These are phyloP conservation scores for Zopfia rhizophila DNA, from an alignment of 2,329 filamentous ascomycete species.

Conservation along the genomic window DNA sequence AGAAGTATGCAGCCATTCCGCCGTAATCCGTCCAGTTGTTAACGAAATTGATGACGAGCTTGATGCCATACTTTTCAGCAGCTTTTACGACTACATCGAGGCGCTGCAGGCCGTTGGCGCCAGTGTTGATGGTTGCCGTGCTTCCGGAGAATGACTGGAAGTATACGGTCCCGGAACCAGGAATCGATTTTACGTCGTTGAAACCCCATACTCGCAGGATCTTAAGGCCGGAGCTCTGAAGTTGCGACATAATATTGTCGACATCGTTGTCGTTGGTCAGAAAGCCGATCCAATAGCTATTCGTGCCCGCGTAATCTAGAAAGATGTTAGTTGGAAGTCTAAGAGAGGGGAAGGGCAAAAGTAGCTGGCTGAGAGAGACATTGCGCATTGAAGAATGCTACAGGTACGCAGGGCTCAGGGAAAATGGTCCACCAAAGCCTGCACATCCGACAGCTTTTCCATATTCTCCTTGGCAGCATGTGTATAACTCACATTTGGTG, in stretches of 20 bases:
- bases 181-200: constrained; percentile 64
- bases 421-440: not conserved
- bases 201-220: constrained; percentile 72
- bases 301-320: constrained; percentile 63
- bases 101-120: constrained; percentile 69
- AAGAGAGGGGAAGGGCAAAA: not conserved
- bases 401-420: too few species aligned
- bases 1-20: constrained; percentile 69
- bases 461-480: too few species aligned
- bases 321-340: constrained; percentile 7
- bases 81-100: constrained; percentile 72
- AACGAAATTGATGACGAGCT: constrained; percentile 73
- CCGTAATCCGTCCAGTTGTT: constrained; percentile 78
- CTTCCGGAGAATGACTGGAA: constrained; percentile 65
- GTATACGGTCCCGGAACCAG: constrained; percentile 59
- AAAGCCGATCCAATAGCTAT: constrained; percentile 67
- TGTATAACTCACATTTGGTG: constrained; percentile 40
- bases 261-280: constrained; percentile 65
- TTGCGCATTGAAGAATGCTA: too few species aligned
- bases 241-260: constrained; percentile 59
- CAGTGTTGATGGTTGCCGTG: constrained; percentile 69
- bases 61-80: constrained; percentile 69
- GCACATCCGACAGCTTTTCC: not conserved
- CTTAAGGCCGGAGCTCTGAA: constrained; percentile 64
- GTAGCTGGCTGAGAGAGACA: too few species aligned